Evolutionary conservation across 2,329 filamentous ascomycete genomes (phyloP), one percentile per base, ranked within the genome.

Genomic region (Colletotrichum siamense): DNA sequence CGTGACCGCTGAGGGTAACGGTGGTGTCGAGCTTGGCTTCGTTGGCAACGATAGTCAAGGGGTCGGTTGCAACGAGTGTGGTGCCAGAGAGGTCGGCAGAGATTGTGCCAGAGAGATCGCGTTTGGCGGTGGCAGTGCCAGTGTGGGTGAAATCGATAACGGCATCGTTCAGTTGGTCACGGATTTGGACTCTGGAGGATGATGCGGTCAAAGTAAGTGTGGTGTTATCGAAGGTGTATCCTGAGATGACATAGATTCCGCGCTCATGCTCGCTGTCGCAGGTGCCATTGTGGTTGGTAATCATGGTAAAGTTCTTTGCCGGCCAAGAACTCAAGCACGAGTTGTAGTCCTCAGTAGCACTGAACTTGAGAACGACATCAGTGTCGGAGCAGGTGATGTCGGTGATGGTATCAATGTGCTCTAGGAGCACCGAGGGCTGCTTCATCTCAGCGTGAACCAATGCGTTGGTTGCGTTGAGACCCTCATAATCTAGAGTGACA

Each of bases 221-320:
- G 15, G 57, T 59, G 22, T 74, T 67, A 63, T 78, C 74, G 24
- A 57, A 74, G 10, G 67, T 71, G 52, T 69, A 70, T 6, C 66
- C 70, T 30, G 77, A 78, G n/a, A 83, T 82, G 8, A 84, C 67
- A 77, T 86, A 87, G 76, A 86, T 83, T 16, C 85, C 83, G 32
- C 86, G 83, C 79, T 87, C 84, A 18, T 83, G 77, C 64, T 83
- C 80, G 10, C 77, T 76, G 73, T 87, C 85, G 74, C 86, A 87
- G 71, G 84, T 81, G 28, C 85, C 85, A 22, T 84, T 71, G 78
- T 87, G 83, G 79, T 86, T 87, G 13, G 86, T 88, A 73, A 88
- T 82, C 44, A 88, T 77, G 39, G 86, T 80, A 32, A 88, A 78
- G 61, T 77, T 59, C 6, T 76, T 66, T 4, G 69, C n/a, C 8